phyloP scores from a whole-genome alignment of 208 protist species.

The Crithidia bombi region DNA sequence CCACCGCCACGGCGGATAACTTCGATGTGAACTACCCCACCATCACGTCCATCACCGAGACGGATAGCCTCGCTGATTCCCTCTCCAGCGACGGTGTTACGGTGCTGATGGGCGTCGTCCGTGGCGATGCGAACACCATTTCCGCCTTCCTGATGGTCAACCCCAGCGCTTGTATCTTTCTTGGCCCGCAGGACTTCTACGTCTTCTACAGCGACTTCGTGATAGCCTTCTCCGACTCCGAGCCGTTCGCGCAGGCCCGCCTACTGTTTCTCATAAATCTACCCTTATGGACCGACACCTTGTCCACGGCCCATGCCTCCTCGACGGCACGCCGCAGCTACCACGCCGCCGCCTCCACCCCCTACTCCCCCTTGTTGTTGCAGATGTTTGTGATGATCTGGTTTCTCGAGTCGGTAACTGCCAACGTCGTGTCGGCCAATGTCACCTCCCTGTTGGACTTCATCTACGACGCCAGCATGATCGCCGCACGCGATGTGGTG shows the following conservation, averaged over 20 bases:
- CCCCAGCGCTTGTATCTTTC: conserved; percentile 21
- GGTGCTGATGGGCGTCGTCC: conserved; percentile 21
- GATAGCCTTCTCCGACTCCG: conserved; percentile 11
- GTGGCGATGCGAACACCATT: conserved; percentile 18
- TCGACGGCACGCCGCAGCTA: conserved; percentile 21
- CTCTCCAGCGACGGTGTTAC: background rate
- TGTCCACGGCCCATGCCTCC: background rate
- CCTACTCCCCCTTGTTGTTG: conserved; percentile 14
- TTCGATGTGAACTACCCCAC: background rate
- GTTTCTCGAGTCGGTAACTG: conserved; percentile 14
- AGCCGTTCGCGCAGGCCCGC: conserved; percentile 27
- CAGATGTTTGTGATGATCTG: conserved; percentile 15
- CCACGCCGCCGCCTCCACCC: conserved; percentile 20
- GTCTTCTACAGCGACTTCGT: conserved; percentile 35
- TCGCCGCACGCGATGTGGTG: conserved; percentile 30
- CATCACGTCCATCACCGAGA: background rate
- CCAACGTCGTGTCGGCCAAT: conserved; percentile 9
- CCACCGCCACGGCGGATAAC: conserved; percentile 9
- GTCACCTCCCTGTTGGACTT: conserved; percentile 18
- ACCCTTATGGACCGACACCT: conserved; percentile 48
- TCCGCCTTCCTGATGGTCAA: conserved; percentile 24
- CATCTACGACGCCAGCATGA: conserved; percentile 30
- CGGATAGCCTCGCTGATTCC: background rate
- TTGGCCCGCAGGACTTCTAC: conserved; percentile 44
- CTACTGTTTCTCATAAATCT: conserved; percentile 46